Percentiles rank a stretch among this genome's conserved stretches.
These are phyloP conservation scores for Yamadazyma trypodendri DNA, from an alignment of 1,139 yeast genomes.

Conservation along the genomic window DNA sequence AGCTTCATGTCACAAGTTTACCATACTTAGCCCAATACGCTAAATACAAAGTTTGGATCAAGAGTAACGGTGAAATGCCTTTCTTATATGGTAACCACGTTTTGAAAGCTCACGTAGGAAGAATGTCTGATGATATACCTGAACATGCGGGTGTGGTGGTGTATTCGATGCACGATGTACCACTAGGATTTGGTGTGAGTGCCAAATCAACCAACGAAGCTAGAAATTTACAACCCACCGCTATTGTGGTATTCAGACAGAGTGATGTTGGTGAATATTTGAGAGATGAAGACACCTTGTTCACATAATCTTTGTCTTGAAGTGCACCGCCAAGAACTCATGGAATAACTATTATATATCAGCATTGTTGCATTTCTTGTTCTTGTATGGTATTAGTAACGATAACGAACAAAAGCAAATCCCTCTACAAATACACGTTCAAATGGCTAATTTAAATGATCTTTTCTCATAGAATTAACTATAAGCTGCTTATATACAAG, in stretches of 20 bases:
- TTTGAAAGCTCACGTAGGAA: conserved; percentile 92
- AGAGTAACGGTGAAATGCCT: conserved; percentile 98
- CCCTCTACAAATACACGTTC: conserved; percentile 1
- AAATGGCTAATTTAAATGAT: neutral
- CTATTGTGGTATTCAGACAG: conserved; percentile 93
- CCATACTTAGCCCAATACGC: conserved; percentile 84
- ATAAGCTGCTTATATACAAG: neutral
- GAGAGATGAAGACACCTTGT: conserved; percentile 96
- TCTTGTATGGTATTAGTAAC: conserved; percentile 1
- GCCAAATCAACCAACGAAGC: conserved; percentile 92
- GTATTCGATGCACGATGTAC: conserved; percentile 87
- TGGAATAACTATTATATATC: neutral
- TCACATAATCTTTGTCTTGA: conserved; percentile 48
- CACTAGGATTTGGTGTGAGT: conserved; percentile 94
- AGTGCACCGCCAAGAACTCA: neutral
- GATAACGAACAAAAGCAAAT: conserved; percentile 2
- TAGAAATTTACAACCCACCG: conserved; percentile 86
- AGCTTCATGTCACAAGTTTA: conserved; percentile 90
- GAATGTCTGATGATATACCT: conserved; percentile 96
- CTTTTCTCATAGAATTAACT: neutral
- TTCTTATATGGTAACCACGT: conserved; percentile 95
- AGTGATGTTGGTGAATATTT: conserved; percentile 97
- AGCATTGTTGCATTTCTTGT: conserved; percentile 1
- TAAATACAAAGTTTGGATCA: conserved; percentile 93
- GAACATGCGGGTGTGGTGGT: conserved; percentile 96